Evolutionary conservation across 2,329 filamentous ascomycete species (phyloP).

Genomic region (Aspergillus spinulosporus): DNA sequence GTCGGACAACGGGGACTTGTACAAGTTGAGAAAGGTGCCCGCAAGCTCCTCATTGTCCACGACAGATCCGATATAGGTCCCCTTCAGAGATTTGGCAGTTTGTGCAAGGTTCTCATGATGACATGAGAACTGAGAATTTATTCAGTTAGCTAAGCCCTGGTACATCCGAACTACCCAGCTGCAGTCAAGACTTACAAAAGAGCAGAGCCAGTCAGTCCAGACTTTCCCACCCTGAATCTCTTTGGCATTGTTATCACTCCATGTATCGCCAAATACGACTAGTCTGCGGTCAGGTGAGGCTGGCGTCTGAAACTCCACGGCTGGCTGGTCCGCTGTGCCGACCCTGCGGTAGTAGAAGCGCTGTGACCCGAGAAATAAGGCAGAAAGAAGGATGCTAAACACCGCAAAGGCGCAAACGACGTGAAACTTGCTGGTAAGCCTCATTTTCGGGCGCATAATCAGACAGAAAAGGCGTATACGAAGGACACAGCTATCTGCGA

Average conservation of each 20-base stretch:
- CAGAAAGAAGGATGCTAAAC: slow-evolving; percentile 32
- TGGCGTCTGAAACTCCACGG: slow-evolving; percentile 23
- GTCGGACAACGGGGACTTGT: slow-evolving; percentile 34
- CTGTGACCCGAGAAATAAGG: slow-evolving; percentile 31
- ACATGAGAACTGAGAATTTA: slow-evolving; percentile 34
- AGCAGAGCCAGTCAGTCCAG: slow-evolving; percentile 41
- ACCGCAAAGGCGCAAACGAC: slow-evolving; percentile 31
- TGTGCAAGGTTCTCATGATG: slow-evolving; percentile 37
- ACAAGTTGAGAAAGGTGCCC: slow-evolving; percentile 26
- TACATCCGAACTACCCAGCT: not conserved
- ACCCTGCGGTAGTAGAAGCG: slow-evolving; percentile 25
- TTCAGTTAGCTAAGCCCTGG: slow-evolving; percentile 6
- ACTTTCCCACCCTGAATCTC: slow-evolving; percentile 29
- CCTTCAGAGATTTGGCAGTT: slow-evolving; percentile 29
- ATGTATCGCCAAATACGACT: slow-evolving; percentile 44
- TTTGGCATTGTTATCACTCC: slow-evolving; percentile 38
- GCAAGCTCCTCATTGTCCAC: slow-evolving; percentile 36
- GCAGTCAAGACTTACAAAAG: slow-evolving; percentile 28
- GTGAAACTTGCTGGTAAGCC: slow-evolving; percentile 34
- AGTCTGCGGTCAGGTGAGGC: slow-evolving; percentile 31
- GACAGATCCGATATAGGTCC: slow-evolving; percentile 32
- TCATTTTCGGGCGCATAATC: slow-evolving; percentile 22
- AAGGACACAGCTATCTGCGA: slow-evolving; percentile 11
- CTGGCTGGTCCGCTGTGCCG: slow-evolving; percentile 18
- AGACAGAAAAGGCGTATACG: slow-evolving; percentile 14